Evolutionary conservation across 1,284 basidiomycete genomes (phyloP), one percentile per base, ranked within the genome.

Genomic region (Caloboletus inedulis): DNA sequence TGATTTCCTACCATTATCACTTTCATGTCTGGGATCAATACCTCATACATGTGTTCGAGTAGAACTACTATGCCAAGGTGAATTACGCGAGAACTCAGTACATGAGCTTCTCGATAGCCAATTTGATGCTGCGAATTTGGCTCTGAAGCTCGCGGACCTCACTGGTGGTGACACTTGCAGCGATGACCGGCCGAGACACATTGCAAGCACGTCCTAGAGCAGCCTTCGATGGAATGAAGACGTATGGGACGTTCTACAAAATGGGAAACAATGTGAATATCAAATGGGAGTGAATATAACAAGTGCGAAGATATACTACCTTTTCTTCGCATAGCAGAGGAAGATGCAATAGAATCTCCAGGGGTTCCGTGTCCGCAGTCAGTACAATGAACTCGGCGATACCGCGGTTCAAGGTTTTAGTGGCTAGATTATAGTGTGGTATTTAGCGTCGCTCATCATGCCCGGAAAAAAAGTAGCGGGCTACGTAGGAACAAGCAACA

Each of bases 251-350:
- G 76, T 97, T 97, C 93, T 91, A 61, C 25, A 33, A 33, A n/a
- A 23, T 6, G 37, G 18, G 5, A 46, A 40, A 33, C 14, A 6
- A 37, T 7, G 18, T 48, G 27, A 57, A 47, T 7, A 34, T 53
- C 23, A 21, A 34, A 19, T 35, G 4, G 6, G 25, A 8, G n/a
- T 29, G 19, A 35, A 13, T 3, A 13, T 16, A 12, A 36, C 16
- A 13, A 43, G 19, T 23, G 37, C 39, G 14, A 43, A 46, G 23
- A 48, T 51, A 34, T 56, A 74, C 9, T 49, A 87, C 90, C 82
- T 99, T 99, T 79, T 99, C 97, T 75, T 99, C 97, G 71, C 97
- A 99, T 40, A 99, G 80, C 50, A 99, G 80, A 41, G 97, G 97
- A 27, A 99, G 85, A 74, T 99, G 97, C 59, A 99, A 84, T 46